Conservation (phyloP, 305 asterid genomes). For the Galium porrigens region DNA sequence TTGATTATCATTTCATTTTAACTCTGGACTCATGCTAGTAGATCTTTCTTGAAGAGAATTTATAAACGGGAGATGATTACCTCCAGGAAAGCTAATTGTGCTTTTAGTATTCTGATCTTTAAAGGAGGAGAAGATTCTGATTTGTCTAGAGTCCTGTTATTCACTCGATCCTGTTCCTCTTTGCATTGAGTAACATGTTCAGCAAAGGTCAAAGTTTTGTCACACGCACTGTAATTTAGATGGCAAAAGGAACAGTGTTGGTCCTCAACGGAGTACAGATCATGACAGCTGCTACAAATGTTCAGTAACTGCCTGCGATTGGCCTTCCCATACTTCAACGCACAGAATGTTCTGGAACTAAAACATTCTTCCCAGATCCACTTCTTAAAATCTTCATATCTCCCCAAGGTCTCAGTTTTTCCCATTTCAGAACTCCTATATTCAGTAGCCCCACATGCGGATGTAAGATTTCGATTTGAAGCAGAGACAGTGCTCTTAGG, state of each 20-base stretch:
- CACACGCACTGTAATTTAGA: conserved; percentile 23
- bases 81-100: conserved; percentile 60
- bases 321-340: conserved; percentile 32
- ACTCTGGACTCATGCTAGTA: not conserved
- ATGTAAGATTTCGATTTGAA: conserved; percentile 16
- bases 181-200: conserved; percentile 39
- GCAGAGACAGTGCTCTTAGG: conserved; percentile 19
- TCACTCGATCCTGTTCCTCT: conserved; percentile 26
- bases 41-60: conserved; percentile 6
- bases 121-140: conserved; percentile 35
- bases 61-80: conserved; percentile 21
- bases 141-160: conserved; percentile 15
- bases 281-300: conserved; percentile 45
- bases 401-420: conserved; percentile 26
- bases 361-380: conserved; percentile 75
- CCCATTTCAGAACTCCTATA: conserved; percentile 25
- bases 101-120: conserved; percentile 48
- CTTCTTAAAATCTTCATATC: conserved; percentile 40
- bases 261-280: conserved; percentile 33
- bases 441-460: conserved; percentile 20
- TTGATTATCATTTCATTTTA: conserved; percentile 4
- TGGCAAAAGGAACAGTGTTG: conserved; percentile 48
- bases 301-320: conserved; percentile 36
- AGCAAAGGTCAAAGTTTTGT: conserved; percentile 19
- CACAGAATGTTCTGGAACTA: conserved; percentile 26